Evolutionary conservation across 1,284 basidiomycete species (phyloP).

Genomic region (Melanopsichium pennsylvanicum): DNA sequence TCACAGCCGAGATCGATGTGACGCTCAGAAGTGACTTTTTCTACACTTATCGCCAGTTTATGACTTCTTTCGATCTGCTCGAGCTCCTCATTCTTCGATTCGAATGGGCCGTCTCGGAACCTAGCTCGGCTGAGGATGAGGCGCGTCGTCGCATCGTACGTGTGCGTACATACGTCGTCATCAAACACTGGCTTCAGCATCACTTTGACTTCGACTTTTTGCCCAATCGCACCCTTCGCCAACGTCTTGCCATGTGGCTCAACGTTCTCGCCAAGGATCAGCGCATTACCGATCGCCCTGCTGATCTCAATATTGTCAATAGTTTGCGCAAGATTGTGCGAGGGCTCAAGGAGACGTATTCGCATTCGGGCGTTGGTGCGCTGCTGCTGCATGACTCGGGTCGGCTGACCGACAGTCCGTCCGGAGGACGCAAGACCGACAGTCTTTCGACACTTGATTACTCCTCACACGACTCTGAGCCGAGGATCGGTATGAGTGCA

Average conservation of each 20-base stretch:
- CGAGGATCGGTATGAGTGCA: neutral
- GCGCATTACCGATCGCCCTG: slow-evolving; percentile 24
- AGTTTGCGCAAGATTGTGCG: slow-evolving; percentile 52
- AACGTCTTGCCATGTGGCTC: slow-evolving; percentile 52
- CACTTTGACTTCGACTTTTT: slow-evolving; percentile 60
- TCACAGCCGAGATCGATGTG: slow-evolving; percentile 59
- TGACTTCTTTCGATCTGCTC: slow-evolving; percentile 46
- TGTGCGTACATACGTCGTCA: slow-evolving; percentile 57
- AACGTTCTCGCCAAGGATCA: slow-evolving; percentile 45
- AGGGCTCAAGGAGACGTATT: slow-evolving; percentile 53
- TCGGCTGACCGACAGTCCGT: slow-evolving; percentile 14
- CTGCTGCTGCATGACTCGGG: slow-evolving; percentile 43
- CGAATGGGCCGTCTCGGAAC: slow-evolving; percentile 51
- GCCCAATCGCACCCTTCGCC: slow-evolving; percentile 46
- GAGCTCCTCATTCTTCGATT: slow-evolving; percentile 55
- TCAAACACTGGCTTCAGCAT: slow-evolving; percentile 58
- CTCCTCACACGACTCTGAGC: slow-evolving; percentile 26
- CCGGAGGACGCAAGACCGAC: slow-evolving; percentile 19
- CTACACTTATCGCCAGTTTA: slow-evolving; percentile 56
- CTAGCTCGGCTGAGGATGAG: slow-evolving; percentile 43
- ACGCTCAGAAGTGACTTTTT: slow-evolving; percentile 57
- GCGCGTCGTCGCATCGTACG: slow-evolving; percentile 55
- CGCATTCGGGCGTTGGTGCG: slow-evolving; percentile 43
- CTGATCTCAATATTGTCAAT: slow-evolving; percentile 48
- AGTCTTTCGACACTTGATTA: slow-evolving; percentile 33